These are phyloP conservation scores for Epichloe sibirici DNA, from an alignment of 2,329 filamentous ascomycete species.

Conservation along the genomic window DNA sequence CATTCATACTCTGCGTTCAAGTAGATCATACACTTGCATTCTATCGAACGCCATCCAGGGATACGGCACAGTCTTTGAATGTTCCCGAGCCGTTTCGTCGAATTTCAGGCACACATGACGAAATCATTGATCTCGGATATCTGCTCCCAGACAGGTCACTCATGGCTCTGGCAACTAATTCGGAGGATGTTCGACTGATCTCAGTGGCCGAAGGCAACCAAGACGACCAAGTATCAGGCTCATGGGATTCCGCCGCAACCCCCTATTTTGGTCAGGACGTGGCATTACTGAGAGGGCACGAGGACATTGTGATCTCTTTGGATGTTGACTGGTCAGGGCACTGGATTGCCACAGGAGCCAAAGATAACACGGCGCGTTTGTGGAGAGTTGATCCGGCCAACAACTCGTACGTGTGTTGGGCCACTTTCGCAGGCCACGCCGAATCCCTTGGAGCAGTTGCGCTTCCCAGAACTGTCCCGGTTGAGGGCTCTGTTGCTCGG, in stretches of 20 bases:
- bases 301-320: conserved; percentile 89
- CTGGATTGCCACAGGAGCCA: conserved; percentile 92
- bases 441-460: conserved; percentile 88
- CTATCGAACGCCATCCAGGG: conserved; percentile 40
- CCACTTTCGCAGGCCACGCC: conserved; percentile 79
- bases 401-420: conserved; percentile 66
- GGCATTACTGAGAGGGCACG: conserved; percentile 74
- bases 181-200: conserved; percentile 81
- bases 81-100: conserved; percentile 49
- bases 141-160: conserved; percentile 68
- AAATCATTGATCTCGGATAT: conserved; percentile 90
- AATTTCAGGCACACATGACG: conserved; percentile 93
- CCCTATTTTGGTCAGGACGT: conserved; percentile 82
- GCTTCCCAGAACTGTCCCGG: conserved; percentile 58
- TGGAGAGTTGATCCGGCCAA: conserved; percentile 75
- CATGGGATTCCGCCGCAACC: conserved; percentile 12
- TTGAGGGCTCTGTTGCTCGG: conserved; percentile 56
- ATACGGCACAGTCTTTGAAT: conserved; percentile 21
- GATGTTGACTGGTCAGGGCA: conserved; percentile 95
- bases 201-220: conserved; percentile 43
- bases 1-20: conserved; percentile 70
- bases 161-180: conserved; percentile 86
- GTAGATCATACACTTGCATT: conserved; percentile 79
- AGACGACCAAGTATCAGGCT: conserved; percentile 12
- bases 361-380: conserved; percentile 86